phyloP scores from a whole-genome alignment of 305 asterid species.

The Caryopteris hybrid region DNA sequence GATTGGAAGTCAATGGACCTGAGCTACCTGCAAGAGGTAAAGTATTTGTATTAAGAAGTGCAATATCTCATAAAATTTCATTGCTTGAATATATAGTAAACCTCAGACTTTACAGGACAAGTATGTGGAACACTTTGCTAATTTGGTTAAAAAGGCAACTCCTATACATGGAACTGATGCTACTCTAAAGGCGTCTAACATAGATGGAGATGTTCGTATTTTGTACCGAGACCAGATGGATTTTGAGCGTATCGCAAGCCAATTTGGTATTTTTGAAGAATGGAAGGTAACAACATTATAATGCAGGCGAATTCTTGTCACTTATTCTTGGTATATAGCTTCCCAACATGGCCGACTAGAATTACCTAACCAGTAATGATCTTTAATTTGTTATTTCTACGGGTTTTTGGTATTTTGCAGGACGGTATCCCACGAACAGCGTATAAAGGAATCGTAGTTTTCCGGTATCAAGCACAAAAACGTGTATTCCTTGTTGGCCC shows the following conservation, averaged over 20 bases:
- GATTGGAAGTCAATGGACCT: conserved; percentile 94
- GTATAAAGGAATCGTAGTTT: conserved; percentile 85
- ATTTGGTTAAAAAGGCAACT: conserved; percentile 67
- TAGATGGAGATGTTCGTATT: conserved; percentile 80
- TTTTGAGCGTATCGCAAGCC: conserved; percentile 69
- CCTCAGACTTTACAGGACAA: conserved; percentile 51
- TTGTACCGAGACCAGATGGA: conserved; percentile 61
- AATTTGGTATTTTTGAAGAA: conserved; percentile 94
- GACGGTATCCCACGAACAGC: conserved; percentile 92
- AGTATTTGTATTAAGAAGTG: conserved; percentile 9
- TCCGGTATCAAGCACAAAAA: conserved; percentile 63
- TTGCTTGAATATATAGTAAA: conserved; percentile 2
- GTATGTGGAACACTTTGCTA: conserved; percentile 64
- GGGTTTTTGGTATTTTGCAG: conserved; percentile 29
- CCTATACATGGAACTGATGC: conserved; percentile 63
- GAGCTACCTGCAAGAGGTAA: conserved; percentile 90
- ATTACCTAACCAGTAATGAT: neutral
- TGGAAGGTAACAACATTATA: conserved; percentile 73
- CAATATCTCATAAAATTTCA: neutral
- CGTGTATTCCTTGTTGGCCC: conserved; percentile 83
- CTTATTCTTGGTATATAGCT: neutral
- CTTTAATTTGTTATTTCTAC: neutral
- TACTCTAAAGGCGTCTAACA: conserved; percentile 57
- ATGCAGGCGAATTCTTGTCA: neutral
- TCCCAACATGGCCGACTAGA: neutral